phyloP scores from a whole-genome alignment of 2,329 filamentous ascomycete genomes.

The Whalleya microplaca region DNA sequence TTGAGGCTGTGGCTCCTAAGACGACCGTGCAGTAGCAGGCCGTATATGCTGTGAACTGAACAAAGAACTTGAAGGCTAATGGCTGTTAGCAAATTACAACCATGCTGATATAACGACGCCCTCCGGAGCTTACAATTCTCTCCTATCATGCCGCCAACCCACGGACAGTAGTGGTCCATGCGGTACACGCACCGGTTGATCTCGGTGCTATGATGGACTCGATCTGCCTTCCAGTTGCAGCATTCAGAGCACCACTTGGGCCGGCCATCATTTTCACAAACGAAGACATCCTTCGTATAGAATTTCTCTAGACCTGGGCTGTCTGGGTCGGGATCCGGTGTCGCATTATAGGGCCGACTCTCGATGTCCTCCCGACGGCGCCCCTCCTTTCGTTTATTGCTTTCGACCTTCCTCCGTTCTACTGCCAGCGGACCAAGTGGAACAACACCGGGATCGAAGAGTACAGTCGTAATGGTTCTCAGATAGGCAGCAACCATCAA shows the following conservation, averaged over 20 bases:
- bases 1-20: constrained; percentile 67
- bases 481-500: constrained; percentile 70
- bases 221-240: constrained; percentile 84
- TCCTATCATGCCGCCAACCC: constrained; percentile 90
- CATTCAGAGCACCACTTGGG: constrained; percentile 87
- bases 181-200: constrained; percentile 80
- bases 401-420: constrained; percentile 33
- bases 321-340: constrained; percentile 56
- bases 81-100: constrained; percentile 27
- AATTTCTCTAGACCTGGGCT: constrained; percentile 74
- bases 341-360: constrained; percentile 38
- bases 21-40: constrained; percentile 67
- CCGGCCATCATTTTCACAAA: constrained; percentile 81
- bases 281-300: constrained; percentile 81
- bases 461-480: constrained; percentile 70
- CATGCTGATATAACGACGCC: constrained; percentile 1
- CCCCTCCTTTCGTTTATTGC: constrained; percentile 28
- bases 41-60: constrained; percentile 82
- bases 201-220: constrained; percentile 85
- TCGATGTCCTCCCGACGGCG: constrained; percentile 37
- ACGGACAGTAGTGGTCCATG: constrained; percentile 97
- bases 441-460: constrained; percentile 73
- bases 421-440: constrained; percentile 58
- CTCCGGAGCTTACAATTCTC: constrained; percentile 66
- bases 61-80: constrained; percentile 83